Base-by-base conservation (phyloP, 768 basidiomycete genomes). In the Pholiota conissans region DNA sequence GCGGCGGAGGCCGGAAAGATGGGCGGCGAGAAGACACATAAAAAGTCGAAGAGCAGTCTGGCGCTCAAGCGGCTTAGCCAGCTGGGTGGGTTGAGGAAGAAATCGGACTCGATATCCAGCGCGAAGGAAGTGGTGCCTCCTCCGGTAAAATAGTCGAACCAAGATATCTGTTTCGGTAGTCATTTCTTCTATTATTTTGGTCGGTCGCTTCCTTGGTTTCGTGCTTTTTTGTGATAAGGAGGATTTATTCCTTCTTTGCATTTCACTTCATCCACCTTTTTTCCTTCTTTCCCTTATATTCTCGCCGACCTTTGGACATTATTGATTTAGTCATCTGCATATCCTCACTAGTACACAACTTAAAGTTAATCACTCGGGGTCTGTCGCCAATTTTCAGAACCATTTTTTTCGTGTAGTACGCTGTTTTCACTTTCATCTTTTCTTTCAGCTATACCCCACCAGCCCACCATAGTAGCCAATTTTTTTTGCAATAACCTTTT, bases 1-100 rank as follows among this genome's bases (percentile, higher is more conserved):
- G 27, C 80, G 5, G 29, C 63, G n/a, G 67, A 71, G 14, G 29
- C 63, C 7, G 61, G 56, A 8, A 58, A 67, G 49, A 65, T 66
- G 22, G 65, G 55, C 11, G 6, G 8, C 29, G 69, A 67, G 56
- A 77, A 79, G 63, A 70, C 70, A 39, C 81, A 82, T 35, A 80
- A 79, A 70, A 86, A 84, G 74, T 82, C 76, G 58, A 84, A 78
- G 68, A 85, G 85, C 67, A 75, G 82, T 49, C 73, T 85, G 45
- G 75, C 82, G 45, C 69, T 87, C 60, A 88, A 85, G 72, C 82
- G 80, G 64, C 65, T 87, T 24, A 79, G 82, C 47, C 71, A 76
- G 40, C 63, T 76, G 22, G 75, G 75, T 32, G 75, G 74, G 30
- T 20, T 32, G 42, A 72, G 73, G 64, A 63, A 77, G 74, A 86